Evolutionary conservation across 2,329 filamentous ascomycete species (phyloP).

Genomic region (Monosporascus sp.): DNA sequence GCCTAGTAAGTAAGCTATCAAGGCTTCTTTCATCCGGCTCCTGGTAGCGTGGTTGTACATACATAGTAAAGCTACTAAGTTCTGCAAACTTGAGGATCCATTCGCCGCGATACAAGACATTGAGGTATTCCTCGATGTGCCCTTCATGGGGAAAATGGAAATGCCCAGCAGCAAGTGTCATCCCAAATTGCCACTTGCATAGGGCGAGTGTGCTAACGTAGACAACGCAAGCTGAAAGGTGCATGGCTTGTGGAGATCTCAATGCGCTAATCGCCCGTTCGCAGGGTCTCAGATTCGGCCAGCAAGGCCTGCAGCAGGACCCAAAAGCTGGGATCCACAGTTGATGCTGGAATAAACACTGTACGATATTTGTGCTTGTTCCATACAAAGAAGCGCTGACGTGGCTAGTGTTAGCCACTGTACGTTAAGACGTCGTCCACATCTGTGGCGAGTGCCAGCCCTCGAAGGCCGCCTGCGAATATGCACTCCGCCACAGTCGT

Average conservation of each 20-base stretch:
- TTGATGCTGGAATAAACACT: background rate
- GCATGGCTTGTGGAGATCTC: constrained; percentile 17
- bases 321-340: background rate
- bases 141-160: background rate
- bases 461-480: background rate
- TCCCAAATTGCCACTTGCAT: background rate
- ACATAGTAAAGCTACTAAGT: too few species aligned
- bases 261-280: constrained; percentile 14
- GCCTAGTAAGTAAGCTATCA: too few species aligned
- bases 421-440: background rate
- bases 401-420: background rate
- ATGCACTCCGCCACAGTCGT: constrained; percentile 24
- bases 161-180: background rate
- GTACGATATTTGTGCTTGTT: constrained; percentile 1
- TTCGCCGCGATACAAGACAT: too few species aligned
- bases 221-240: constrained; percentile 25
- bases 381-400: background rate
- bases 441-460: constrained; percentile 18
- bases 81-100: too few species aligned
- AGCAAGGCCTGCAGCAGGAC: constrained; percentile 8
- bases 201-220: constrained; percentile 9
- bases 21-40: too few species aligned
- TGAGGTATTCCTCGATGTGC: too few species aligned
- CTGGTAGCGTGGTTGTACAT: too few species aligned
- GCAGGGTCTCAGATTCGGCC: constrained; percentile 11